Evolutionary conservation across 345 rosid species (phyloP), one percentile per base, ranked within the genome.

Genomic region (Schrenkiella parvula): DNA sequence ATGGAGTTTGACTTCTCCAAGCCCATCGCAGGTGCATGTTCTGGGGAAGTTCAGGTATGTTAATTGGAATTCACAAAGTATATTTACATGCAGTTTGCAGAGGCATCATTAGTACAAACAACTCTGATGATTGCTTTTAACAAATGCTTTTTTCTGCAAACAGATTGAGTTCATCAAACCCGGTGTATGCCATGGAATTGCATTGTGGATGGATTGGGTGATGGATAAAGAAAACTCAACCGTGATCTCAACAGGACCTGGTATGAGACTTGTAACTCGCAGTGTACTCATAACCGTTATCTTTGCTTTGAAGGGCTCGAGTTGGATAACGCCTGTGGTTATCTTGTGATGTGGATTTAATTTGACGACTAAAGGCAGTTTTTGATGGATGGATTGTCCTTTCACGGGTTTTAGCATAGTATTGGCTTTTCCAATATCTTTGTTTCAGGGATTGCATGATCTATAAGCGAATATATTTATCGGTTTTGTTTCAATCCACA

Each of bases 121-220:
- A 39, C 39, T 60, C 1, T 35, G 35, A 23, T 17, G 13, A 37
- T 37, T 34, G 43, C 2, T 44, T 52, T 23, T 66, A 25, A 22
- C 4, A 52, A n/a, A 25, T 57, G 64, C 4, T 8, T 50, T 15
- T 6, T 61, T 14, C 58, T 65, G 51, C 10, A n/a, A 42, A 48
- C 81, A 93, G 97, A 83, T 91, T 38, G 84, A 87, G 69, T 87
- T 95, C 62, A 73, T 75, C 0, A 77, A 83, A 66, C 32, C 72
- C 7, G 98, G 96, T 62, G 73, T 80, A 22, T 95, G 98, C 80
- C 98, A 95, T 62, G 96, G 96, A 57, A 83, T 91, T 75, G 95
- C 74, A 44, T 73, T 95, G 15, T 89, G 99, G 99, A 82, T 95
- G 63, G 99, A 95, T 71, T 89, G 95, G 97, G 90, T 87, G 64